Evolutionary conservation across 768 basidiomycete species (phyloP).

Genomic region (Auriculariales sp.): DNA sequence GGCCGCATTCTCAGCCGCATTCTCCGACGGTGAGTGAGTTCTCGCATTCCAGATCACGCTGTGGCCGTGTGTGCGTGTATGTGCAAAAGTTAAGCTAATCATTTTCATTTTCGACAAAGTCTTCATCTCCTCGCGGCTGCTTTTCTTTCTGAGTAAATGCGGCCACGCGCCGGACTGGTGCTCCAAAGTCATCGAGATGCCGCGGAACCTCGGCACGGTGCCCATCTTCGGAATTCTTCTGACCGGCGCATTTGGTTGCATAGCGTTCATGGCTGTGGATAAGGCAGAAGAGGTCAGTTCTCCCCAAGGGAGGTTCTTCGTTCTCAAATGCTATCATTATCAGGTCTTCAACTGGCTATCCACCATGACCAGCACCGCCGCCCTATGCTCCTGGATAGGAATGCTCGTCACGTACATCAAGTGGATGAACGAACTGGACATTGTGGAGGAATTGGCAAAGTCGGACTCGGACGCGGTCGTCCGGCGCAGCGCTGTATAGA

Average conservation of each 20-base stretch:
- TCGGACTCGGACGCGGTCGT: no score
- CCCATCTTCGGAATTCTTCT: not conserved
- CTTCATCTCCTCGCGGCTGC: slow-evolving; percentile 4
- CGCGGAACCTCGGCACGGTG: not conserved
- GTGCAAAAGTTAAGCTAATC: no score
- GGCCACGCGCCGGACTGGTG: slow-evolving; percentile 7
- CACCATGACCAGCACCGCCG: slow-evolving; percentile 1
- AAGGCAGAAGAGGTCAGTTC: not conserved
- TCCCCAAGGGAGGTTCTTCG: no score
- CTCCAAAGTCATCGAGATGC: slow-evolving; percentile 1
- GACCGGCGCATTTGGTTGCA: not conserved
- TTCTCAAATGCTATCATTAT: not conserved
- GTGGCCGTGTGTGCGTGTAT: no score
- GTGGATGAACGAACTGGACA: no score
- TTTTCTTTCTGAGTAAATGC: slow-evolving; percentile 4
- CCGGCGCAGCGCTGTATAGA: not conserved
- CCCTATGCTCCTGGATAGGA: not conserved
- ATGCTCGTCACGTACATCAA: slow-evolving; percentile 7
- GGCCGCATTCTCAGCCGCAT: not conserved
- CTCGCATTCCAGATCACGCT: no score
- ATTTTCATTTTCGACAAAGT: no score
- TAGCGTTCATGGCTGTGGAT: not conserved
- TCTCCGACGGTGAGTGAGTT: no score
- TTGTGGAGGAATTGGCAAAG: no score
- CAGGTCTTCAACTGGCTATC: slow-evolving; percentile 6